Percentiles rank a stretch among this genome's conserved stretches.
Conservation (phyloP, 805 yeast genomes). For the Maudiozyma serrabonitensis region DNA sequence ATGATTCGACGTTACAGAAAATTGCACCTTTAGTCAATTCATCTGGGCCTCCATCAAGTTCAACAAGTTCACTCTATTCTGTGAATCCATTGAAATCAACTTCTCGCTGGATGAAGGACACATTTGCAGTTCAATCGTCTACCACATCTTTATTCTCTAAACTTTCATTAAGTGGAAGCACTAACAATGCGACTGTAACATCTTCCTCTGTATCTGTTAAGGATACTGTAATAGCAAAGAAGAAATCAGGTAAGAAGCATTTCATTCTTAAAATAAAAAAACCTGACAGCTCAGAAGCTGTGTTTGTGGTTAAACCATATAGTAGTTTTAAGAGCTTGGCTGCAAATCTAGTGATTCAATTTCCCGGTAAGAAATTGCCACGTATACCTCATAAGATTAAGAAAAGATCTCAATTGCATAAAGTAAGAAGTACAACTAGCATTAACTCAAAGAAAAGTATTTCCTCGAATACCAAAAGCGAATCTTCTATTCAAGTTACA, state of each 20-base stretch:
- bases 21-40: neutral
- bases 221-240: neutral
- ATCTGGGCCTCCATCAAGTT: neutral
- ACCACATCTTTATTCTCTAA: constrained; percentile 22
- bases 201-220: neutral
- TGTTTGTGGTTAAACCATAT: constrained; percentile 52
- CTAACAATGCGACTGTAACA: constrained; percentile 7
- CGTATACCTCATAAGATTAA: constrained; percentile 48
- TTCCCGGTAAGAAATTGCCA: constrained; percentile 63
- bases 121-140: constrained; percentile 14
- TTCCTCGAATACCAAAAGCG: neutral
- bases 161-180: constrained; percentile 9
- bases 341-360: constrained; percentile 38
- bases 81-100: constrained; percentile 7
- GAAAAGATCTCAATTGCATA: constrained; percentile 11
- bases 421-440: constrained; percentile 1
- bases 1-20: constrained; percentile 3
- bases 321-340: constrained; percentile 57
- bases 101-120: constrained; percentile 25
- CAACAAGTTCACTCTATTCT: neutral
- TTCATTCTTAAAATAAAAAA: constrained; percentile 42
- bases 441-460: neutral
- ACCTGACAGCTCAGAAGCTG: constrained; percentile 24
- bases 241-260: constrained; percentile 12
- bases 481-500: neutral